Evolutionary conservation across 495 filamentous ascomycete species (phyloP).

Genomic region (Neurospora sp.): DNA sequence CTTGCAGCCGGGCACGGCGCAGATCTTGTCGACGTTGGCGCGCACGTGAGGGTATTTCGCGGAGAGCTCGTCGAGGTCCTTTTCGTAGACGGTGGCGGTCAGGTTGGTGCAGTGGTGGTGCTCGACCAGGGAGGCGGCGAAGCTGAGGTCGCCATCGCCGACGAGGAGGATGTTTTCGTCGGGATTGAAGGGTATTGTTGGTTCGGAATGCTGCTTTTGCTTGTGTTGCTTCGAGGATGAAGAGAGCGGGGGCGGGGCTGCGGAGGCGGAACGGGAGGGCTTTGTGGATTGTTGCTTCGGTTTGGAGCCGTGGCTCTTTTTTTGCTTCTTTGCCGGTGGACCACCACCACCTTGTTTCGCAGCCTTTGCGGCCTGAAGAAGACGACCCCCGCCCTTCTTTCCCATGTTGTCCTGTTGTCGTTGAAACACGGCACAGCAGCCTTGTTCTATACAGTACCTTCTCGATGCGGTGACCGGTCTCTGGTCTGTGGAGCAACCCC

Average conservation of each 20-base stretch:
- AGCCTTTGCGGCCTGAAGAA: conserved; percentile 13
- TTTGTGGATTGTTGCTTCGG: conserved; percentile 2
- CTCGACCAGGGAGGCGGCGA: conserved; percentile 61
- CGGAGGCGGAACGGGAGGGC: neutral
- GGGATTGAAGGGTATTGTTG: conserved; percentile 65
- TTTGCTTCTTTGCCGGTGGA: conserved; percentile 12
- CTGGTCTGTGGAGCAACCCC: neutral
- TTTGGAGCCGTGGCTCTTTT: neutral
- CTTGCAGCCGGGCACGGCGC: conserved; percentile 25
- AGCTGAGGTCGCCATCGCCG: conserved; percentile 93
- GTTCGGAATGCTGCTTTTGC: conserved; percentile 31
- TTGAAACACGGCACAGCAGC: neutral
- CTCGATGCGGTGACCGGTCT: neutral
- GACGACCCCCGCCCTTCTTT: conserved; percentile 9
- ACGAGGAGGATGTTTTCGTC: conserved; percentile 68
- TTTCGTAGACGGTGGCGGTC: conserved; percentile 44
- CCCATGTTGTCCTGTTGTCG: neutral
- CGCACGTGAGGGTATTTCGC: conserved; percentile 71
- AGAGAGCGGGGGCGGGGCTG: neutral
- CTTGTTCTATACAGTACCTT: neutral
- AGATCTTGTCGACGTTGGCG: conserved; percentile 46
- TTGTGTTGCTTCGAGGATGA: conserved; percentile 9
- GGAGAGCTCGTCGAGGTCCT: conserved; percentile 33
- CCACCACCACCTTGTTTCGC: conserved; percentile 6
- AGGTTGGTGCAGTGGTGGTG: conserved; percentile 61